Evolutionary conservation across 2,329 filamentous ascomycete genomes (phyloP), one percentile per base, ranked within the genome.

Genomic region (Fusarium secorum): DNA sequence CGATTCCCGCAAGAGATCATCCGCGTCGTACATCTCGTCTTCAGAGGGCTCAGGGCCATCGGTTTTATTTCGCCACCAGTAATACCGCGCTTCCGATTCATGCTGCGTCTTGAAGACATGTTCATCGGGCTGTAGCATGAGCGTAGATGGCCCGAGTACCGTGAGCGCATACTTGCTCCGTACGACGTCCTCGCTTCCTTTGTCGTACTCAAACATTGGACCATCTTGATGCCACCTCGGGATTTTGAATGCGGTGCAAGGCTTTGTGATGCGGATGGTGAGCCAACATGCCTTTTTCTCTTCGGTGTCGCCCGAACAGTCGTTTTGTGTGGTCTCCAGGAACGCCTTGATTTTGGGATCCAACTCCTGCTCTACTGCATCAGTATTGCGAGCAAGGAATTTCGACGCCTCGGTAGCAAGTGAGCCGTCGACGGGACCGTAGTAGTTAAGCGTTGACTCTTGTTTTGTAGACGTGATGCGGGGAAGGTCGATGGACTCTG

Each of bases 191-290:
- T 62, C n/a, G 1, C 44, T 36, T 0, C 60, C 56, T 24, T 52
- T 3, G 9, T 62, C 60, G 17, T 26, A 62, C 2, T 18, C 1
- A 17, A 52, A 61, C 60, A 62, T 62, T 0, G 11, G 11, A 0
- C 56, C 60, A 30, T 62, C 60, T 9, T 13, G 36, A 17, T 62
- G 60, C 60, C 60, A 62, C 2, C 60, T 26, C 1, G 44, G 30
- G 24, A 62, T 30, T 22, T 17, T 1, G 3, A 32, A 62, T 18
- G 24, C 42, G 4, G 15, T 14, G 6, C 3, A 14, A 20, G 42
- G 56, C 14, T 61, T 62, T 13, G 44, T 51, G 11, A 42, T 30
- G 3, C 60, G 5, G 7, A 52, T 42, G 5, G 56, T 52, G 11
- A 62, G n/a, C 60, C 60, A 62, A 30, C 60, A 62, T 11, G 36